These are phyloP conservation scores for Astraeus odoratus DNA, from an alignment of 768 basidiomycete species.

Conservation along the genomic window DNA sequence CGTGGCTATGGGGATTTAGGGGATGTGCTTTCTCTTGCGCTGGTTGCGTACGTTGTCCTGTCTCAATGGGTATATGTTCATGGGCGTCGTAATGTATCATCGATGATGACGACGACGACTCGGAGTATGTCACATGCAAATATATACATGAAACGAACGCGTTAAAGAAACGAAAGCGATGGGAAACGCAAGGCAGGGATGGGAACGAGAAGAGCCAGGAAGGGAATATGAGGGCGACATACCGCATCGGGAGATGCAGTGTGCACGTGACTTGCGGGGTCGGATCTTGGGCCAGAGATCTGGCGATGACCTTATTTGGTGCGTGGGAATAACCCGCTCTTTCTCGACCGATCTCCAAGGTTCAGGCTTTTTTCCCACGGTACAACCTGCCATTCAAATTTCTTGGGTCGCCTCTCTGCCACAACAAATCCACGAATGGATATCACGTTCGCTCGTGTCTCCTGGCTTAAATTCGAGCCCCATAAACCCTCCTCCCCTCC, in stretches of 20 bases:
- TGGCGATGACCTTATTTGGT: background rate
- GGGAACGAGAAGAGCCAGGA: background rate
- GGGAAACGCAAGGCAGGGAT: background rate
- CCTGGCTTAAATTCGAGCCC: constrained; percentile 13
- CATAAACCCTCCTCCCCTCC: constrained; percentile 12
- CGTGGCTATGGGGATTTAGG: too few species aligned
- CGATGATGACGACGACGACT: too few species aligned
- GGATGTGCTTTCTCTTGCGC: background rate
- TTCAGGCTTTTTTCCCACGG: constrained; percentile 12
- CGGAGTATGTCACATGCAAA: too few species aligned
- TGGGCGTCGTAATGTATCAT: too few species aligned
- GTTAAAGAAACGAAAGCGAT: background rate
- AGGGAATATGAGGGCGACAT: background rate
- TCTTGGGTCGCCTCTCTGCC: constrained; percentile 10
- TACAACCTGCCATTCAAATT: background rate
- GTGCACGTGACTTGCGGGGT: background rate
- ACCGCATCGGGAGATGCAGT: background rate
- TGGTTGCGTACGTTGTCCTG: background rate
- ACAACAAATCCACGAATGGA: constrained; percentile 12
- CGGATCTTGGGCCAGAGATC: constrained; percentile 25
- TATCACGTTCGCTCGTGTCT: constrained; percentile 17
- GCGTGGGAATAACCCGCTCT: constrained; percentile 11
- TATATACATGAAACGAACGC: background rate
- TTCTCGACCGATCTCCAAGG: constrained; percentile 20
- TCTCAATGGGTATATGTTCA: too few species aligned